Evolutionary conservation across 805 yeast species (phyloP).

Genomic region (Yamadazyma philogaea): DNA sequence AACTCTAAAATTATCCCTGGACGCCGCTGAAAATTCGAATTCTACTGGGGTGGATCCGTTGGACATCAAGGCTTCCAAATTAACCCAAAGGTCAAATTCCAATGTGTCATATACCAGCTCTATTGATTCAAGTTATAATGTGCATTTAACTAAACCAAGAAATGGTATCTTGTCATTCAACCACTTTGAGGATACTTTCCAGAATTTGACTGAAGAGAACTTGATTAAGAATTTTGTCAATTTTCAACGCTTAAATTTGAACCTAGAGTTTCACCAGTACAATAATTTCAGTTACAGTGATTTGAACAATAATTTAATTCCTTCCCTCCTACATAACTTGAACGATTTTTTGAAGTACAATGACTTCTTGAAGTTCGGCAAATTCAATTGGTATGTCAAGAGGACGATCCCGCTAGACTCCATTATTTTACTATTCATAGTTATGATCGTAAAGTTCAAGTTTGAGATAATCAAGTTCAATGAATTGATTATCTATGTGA

Average conservation of each 20-base stretch:
- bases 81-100: slow-evolving; percentile 6
- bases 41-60: not conserved
- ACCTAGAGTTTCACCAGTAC: slow-evolving; percentile 30
- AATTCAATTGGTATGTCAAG: slow-evolving; percentile 59
- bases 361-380: slow-evolving; percentile 50
- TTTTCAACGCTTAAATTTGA: slow-evolving; percentile 32
- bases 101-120: slow-evolving; percentile 4
- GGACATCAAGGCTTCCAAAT: not conserved
- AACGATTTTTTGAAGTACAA: slow-evolving; percentile 53
- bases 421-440: slow-evolving; percentile 49
- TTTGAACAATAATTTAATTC: slow-evolving; percentile 51
- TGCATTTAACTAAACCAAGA: slow-evolving; percentile 16
- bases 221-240: slow-evolving; percentile 28
- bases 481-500: slow-evolving; percentile 37
- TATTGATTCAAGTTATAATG: slow-evolving; percentile 9
- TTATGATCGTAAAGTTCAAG: slow-evolving; percentile 52
- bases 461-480: slow-evolving; percentile 35
- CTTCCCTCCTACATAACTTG: slow-evolving; percentile 54
- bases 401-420: slow-evolving; percentile 62
- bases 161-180: slow-evolving; percentile 31
- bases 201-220: slow-evolving; percentile 35
- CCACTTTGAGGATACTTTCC: slow-evolving; percentile 41
- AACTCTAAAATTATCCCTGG: not conserved
- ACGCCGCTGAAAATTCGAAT: not conserved
- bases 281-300: slow-evolving; percentile 49